These are phyloP conservation scores for Tephrocybe sp. DNA, from an alignment of 768 basidiomycete species.

Conservation along the genomic window DNA sequence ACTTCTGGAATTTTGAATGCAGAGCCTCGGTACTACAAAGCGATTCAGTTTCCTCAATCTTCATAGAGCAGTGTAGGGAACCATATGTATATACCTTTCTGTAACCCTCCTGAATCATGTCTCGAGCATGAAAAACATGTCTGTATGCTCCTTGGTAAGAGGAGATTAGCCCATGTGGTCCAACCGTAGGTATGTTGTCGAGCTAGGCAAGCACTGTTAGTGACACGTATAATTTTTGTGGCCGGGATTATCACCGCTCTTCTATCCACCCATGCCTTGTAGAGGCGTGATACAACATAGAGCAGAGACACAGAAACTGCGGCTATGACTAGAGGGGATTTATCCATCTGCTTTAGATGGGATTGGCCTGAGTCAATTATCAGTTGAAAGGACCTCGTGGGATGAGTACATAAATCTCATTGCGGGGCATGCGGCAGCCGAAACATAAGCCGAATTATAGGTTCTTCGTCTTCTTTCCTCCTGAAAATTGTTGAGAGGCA, in stretches of 20 bases:
- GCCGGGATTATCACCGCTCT: neutral
- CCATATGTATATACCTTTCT: slow-evolving; percentile 5
- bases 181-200: slow-evolving; percentile 15
- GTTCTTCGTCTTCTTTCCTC: too few relatives aligned
- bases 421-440: neutral
- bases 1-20: too few relatives aligned
- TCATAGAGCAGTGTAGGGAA: neutral
- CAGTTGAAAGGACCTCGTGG: neutral
- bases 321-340: neutral
- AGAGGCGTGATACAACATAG: neutral
- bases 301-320: neutral
- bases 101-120: slow-evolving; percentile 20
- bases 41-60: neutral
- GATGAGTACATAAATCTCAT: neutral
- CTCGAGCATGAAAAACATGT: slow-evolving; percentile 6
- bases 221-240: too few relatives aligned
- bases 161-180: slow-evolving; percentile 14
- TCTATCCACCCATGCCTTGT: slow-evolving; percentile 5
- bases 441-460: neutral
- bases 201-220: too few relatives aligned
- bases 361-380: neutral
- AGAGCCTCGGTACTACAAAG: slow-evolving; percentile 14
- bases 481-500: too few relatives aligned
- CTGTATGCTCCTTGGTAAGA: slow-evolving; percentile 18
- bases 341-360: neutral